Base-by-base conservation (phyloP, 1,284 basidiomycete genomes). In the Cryptococcus sp. region DNA sequence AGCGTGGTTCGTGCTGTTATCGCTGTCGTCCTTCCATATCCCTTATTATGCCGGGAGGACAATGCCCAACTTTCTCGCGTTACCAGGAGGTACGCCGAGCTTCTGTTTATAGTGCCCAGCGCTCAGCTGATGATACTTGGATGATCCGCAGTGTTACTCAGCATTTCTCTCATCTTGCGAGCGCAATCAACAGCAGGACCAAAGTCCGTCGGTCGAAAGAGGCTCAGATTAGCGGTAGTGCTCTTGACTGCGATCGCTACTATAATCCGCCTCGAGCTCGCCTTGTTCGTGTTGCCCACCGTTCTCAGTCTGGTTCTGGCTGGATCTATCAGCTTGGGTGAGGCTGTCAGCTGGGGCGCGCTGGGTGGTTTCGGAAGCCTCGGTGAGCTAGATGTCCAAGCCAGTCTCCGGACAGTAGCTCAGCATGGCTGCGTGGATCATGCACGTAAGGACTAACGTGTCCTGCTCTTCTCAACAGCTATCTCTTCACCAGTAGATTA, bases 11-110 rank as follows among this genome's bases (percentile, higher is more conserved):
- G 75, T 85, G 1, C 58, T 92, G 0, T 72, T 96, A 22, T 87
- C 87, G 1, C 84, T 87, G 59, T 85, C 86, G 0, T 93, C 96
- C 74, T 98, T 97, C 73, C 95, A 98, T 75, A 77, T 93, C 13
- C 87, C 88, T 3, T 99, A 93, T 77, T 99, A 93, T 88, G 89
- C 91, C 79, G 87, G 92, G 3, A 82, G 95, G 48, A 96, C 95
- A 0, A 80, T 97, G 16, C 94, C 95, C 0, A 99, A 99, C 76
- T 94, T 93, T 85, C 86, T 93, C 62, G 93, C 93, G 3, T 81
- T 95, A 19, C 82, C 89, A 10, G 85, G 87, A 53, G 88, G 91
- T 93, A 64, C 53, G 84, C 73, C 20, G 5, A 8, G n/a, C 7
- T 27, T 31, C 45, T 49, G 17, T 44, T 5, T 15, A 22, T 35